Evolutionary conservation across 306 rosid genomes (phyloP).

Genomic region (barrel medic (Medicago truncatula)): MtrunA17r5.0-ANR NC_053042.1:41236501-41237000

Average conservation of each 20-base stretch:
- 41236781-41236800: not conserved
- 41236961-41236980: not conserved
- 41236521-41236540: not conserved
- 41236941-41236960: not conserved
- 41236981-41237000: not conserved
- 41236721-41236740: not conserved
- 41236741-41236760: not conserved
- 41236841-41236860: not conserved
- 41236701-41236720: constrained; percentile 8
- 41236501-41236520: not conserved
- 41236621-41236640: not conserved
- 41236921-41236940: not conserved
- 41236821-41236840: not conserved
- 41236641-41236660: not conserved
- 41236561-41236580: not conserved
- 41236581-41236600: not conserved
- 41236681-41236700: not conserved
- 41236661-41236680: not conserved
- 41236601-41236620: not conserved
- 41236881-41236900: not conserved
- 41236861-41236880: not conserved
- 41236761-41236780: not conserved
- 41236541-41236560: not conserved
- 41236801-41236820: not conserved
- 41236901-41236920: not conserved